phyloP scores from a whole-genome alignment of 2,329 filamentous ascomycete genomes.

The Bipolaris cookei region DNA sequence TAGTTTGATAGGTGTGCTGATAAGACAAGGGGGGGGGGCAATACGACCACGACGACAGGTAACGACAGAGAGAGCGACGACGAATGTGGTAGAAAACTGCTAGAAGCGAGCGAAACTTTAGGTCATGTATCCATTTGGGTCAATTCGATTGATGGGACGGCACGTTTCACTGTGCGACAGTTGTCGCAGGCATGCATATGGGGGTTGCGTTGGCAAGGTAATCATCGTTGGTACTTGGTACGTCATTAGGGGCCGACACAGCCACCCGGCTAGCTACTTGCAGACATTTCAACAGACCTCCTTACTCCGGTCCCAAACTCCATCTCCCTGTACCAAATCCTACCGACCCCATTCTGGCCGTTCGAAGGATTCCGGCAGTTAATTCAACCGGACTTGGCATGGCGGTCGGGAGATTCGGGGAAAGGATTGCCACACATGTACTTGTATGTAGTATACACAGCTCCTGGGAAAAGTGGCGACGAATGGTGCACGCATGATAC shows the following conservation, averaged over 20 bases:
- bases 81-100: not conserved
- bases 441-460: not conserved
- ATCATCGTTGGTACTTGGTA: conserved; percentile 11
- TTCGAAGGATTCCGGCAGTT: not conserved
- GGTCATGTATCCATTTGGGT: not conserved
- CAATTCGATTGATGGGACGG: conserved; percentile 1
- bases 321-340: not conserved
- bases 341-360: not conserved
- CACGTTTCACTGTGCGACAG: conserved; percentile 20
- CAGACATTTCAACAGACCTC: conserved; percentile 4
- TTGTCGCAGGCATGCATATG: conserved; percentile 7
- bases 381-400: not conserved
- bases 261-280: conserved; percentile 18
- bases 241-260: conserved; percentile 17
- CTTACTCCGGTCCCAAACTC: conserved; percentile 11
- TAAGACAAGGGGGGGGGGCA: not conserved
- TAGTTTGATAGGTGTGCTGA: conserved; percentile 1
- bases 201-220: conserved; percentile 9
- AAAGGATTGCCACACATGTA: not conserved
- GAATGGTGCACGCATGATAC: not conserved
- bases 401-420: not conserved
- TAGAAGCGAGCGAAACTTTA: not conserved
- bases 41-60: not conserved
- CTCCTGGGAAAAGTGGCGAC: not conserved
- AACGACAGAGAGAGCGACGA: not conserved